Conservation (phyloP, 192 early-diverging fungal genomes). For the Entomortierella parvispora region DNA sequence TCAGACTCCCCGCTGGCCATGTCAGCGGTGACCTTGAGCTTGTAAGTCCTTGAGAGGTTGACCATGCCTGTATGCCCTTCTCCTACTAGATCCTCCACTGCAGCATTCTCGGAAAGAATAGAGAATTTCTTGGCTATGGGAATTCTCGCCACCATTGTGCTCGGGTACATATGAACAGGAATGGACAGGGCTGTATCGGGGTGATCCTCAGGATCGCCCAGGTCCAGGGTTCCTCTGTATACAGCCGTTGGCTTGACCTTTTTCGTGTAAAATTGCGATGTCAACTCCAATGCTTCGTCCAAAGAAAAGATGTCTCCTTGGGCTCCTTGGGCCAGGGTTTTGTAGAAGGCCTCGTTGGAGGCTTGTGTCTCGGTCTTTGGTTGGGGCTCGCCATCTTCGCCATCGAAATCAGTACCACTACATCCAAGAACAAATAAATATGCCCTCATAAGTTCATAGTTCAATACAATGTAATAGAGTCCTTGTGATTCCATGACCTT, state of each 20-base stretch:
- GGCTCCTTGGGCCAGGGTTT: conserved; percentile 41
- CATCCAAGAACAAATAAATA: conserved; percentile 3
- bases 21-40: conserved; percentile 39
- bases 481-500: neutral
- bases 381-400: conserved; percentile 6
- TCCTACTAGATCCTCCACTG: conserved; percentile 28
- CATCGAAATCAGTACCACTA: conserved; percentile 60
- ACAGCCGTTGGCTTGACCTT: conserved; percentile 63
- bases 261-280: conserved; percentile 61
- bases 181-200: conserved; percentile 56
- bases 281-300: conserved; percentile 60
- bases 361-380: conserved; percentile 35
- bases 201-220: conserved; percentile 62
- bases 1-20: conserved; percentile 27
- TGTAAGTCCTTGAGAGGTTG: conserved; percentile 40
- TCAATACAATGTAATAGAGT: neutral
- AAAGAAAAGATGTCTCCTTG: conserved; percentile 51
- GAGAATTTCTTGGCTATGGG: conserved; percentile 76
- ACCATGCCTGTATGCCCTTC: conserved; percentile 53
- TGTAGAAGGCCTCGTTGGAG: conserved; percentile 65
- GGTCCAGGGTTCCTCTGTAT: conserved; percentile 60
- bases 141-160: conserved; percentile 63
- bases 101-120: conserved; percentile 54
- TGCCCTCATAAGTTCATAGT: too few relatives aligned
- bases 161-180: conserved; percentile 65